A percentile compares a stretch with the other conserved stretches of the same genome.
phyloP scores from a whole-genome alignment of 371 early-diverging fungal species.

The Mucor saturninus region DNA sequence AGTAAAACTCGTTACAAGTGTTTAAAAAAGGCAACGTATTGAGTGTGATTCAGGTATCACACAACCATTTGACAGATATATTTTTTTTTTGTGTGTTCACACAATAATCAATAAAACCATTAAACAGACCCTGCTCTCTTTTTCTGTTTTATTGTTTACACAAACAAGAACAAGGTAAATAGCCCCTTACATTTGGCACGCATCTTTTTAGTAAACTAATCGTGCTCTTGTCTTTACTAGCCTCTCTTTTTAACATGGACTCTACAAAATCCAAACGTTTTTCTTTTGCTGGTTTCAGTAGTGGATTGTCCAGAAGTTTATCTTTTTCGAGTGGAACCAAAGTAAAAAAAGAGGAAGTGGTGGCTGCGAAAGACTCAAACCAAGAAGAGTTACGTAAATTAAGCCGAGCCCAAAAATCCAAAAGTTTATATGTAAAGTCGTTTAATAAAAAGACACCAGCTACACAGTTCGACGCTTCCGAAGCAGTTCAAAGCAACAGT shows the following conservation, averaged over 20 bases:
- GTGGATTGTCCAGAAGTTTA: slow-evolving; percentile 25
- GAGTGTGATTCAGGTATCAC: too few relatives aligned
- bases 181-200: not conserved
- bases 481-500: slow-evolving; percentile 33
- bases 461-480: slow-evolving; percentile 32
- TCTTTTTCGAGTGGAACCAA: slow-evolving; percentile 15
- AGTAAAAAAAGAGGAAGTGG: slow-evolving; percentile 1
- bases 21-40: too few relatives aligned
- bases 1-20: too few relatives aligned
- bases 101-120: too few relatives aligned
- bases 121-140: not conserved
- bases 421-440: slow-evolving; percentile 42
- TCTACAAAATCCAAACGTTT: slow-evolving; percentile 39
- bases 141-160: not conserved
- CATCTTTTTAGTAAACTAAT: too few relatives aligned
- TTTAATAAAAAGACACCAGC: slow-evolving; percentile 29
- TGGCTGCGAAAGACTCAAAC: not conserved
- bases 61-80: too few relatives aligned
- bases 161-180: not conserved
- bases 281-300: slow-evolving; percentile 41
- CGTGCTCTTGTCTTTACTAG: too few relatives aligned
- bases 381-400: slow-evolving; percentile 18
- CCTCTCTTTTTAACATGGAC: slow-evolving; percentile 9
- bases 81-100: too few relatives aligned
- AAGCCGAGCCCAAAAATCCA: slow-evolving; percentile 40